A percentile compares a stretch with the other conserved stretches of the same genome.
Conservation (phyloP, 208 protist genomes). For the Angomonas ambiguus region DNA sequence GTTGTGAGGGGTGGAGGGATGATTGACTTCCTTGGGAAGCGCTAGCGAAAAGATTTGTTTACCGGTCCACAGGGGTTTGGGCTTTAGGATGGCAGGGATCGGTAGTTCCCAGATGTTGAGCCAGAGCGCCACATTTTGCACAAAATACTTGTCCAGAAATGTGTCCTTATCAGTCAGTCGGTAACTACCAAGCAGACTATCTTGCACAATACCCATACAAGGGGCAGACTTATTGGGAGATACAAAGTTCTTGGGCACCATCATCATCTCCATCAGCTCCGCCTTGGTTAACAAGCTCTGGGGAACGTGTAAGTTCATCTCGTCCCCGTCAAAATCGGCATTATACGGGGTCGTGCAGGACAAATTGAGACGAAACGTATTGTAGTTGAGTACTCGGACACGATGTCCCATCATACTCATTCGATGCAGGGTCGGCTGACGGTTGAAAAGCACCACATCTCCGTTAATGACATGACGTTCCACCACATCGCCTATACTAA, state of each 20-base stretch:
- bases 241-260: slow-evolving; percentile 99
- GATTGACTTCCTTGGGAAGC: slow-evolving; percentile 92
- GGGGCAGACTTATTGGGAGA: slow-evolving; percentile 97
- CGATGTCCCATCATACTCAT: slow-evolving; percentile 99
- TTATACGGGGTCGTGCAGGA: slow-evolving; percentile 99
- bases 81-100: slow-evolving; percentile 97
- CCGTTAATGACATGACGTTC: slow-evolving; percentile 98
- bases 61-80: slow-evolving; percentile 97
- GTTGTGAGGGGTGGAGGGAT: slow-evolving; percentile 50
- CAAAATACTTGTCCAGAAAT: slow-evolving; percentile 95
- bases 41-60: slow-evolving; percentile 99
- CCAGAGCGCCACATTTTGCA: slow-evolving; percentile 98
- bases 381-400: slow-evolving; percentile 97
- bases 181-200: slow-evolving; percentile 94
- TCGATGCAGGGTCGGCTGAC: slow-evolving; percentile 99
- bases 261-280: slow-evolving; percentile 98
- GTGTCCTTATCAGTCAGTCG: slow-evolving; percentile 95
- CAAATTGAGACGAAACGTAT: slow-evolving; percentile 99
- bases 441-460: slow-evolving; percentile 99
- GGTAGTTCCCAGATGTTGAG: slow-evolving; percentile 95
- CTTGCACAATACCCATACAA: slow-evolving; percentile 99
- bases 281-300: slow-evolving; percentile 96
- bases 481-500: slow-evolving; percentile 93
- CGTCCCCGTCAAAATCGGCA: slow-evolving; percentile 99
- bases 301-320: slow-evolving; percentile 99